Percentiles rank a stretch among this genome's conserved stretches.
Conservation (phyloP, 305 asterid genomes). For the Solanum hybrid region DNA sequence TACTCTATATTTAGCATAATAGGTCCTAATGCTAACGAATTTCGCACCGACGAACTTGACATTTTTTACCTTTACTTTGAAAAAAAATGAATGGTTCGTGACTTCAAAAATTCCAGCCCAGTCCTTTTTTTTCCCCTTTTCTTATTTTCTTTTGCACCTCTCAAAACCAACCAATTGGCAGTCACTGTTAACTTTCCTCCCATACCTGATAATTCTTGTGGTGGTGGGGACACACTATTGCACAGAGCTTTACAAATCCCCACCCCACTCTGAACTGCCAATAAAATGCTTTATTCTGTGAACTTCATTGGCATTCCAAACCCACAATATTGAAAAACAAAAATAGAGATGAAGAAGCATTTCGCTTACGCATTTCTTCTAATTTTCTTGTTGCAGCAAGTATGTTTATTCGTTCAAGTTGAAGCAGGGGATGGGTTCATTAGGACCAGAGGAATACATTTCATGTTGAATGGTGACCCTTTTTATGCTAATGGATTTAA, state of each 20-base stretch:
- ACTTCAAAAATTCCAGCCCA: neutral
- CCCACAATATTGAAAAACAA: neutral
- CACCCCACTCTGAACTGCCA: constrained; percentile 6
- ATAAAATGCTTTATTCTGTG: neutral
- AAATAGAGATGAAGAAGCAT: constrained; percentile 31
- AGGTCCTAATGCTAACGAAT: neutral
- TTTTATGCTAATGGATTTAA: constrained; percentile 82
- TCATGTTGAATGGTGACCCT: constrained; percentile 52
- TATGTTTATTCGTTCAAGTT: constrained; percentile 19
- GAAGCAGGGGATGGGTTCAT: constrained; percentile 45
- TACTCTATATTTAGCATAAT: neutral
- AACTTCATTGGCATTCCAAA: neutral
- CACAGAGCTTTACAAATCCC: neutral
- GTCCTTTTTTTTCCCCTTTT: neutral
- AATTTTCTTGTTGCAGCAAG: constrained; percentile 32
- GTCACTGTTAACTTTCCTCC: neutral
- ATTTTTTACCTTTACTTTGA: neutral
- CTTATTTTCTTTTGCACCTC: neutral
- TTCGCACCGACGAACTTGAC: neutral
- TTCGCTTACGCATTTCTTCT: constrained; percentile 17
- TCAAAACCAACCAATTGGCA: neutral
- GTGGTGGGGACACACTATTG: neutral
- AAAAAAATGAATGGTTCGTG: neutral
- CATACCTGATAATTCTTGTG: neutral
- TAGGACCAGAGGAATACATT: constrained; percentile 49